Conservation (phyloP, 805 yeast genomes). For the Schwanniomyces yamadae region DNA sequence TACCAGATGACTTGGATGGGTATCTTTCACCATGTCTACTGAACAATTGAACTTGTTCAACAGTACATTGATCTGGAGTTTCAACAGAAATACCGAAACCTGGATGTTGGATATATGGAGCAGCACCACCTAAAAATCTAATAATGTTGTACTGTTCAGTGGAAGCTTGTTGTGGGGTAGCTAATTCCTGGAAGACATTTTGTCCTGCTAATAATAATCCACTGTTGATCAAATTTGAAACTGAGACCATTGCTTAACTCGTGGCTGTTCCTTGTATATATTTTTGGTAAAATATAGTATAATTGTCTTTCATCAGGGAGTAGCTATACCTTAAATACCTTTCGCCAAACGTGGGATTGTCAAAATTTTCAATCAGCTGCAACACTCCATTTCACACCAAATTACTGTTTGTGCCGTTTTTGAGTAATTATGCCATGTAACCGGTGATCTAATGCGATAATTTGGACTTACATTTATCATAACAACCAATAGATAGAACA, state of each 20-base stretch:
- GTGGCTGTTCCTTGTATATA: no score
- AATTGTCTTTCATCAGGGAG: no score
- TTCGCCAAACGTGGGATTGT: no score
- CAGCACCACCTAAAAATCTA: conserved; percentile 53
- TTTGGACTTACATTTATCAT: no score
- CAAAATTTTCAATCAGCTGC: not conserved
- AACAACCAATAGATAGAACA: no score
- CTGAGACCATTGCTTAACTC: conserved; percentile 34
- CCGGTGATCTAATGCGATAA: no score
- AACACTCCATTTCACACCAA: no score
- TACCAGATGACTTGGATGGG: conserved; percentile 34
- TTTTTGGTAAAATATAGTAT: no score
- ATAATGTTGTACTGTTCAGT: conserved; percentile 47
- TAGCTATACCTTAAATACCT: no score
- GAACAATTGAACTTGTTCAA: conserved; percentile 67
- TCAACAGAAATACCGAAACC: conserved; percentile 55
- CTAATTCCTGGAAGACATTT: conserved; percentile 28
- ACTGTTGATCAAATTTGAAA: conserved; percentile 27
- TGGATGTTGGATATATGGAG: conserved; percentile 51
- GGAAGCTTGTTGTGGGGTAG: conserved; percentile 41
- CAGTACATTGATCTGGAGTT: conserved; percentile 49
- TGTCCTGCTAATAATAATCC: conserved; percentile 31
- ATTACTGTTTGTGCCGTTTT: no score
- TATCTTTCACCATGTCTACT: conserved; percentile 81
- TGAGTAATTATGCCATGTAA: no score